phyloP scores from a whole-genome alignment of 495 filamentous ascomycete species.

The Podospora appendiculata region DNA sequence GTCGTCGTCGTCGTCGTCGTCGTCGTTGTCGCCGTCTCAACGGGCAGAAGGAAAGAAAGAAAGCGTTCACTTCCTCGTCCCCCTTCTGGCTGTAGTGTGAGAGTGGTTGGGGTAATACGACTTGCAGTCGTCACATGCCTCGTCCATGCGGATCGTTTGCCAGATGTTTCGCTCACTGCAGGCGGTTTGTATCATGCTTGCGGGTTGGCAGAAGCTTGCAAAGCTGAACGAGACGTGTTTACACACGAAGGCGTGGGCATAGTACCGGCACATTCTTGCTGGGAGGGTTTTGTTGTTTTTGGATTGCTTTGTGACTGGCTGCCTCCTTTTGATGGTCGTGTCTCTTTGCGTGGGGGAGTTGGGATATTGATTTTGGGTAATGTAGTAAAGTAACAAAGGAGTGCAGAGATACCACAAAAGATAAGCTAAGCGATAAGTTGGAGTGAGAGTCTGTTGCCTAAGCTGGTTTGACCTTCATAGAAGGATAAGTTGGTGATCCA shows the following conservation, averaged over 20 bases:
- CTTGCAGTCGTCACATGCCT: slow-evolving; percentile 20
- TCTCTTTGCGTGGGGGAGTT: neutral
- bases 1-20: neutral
- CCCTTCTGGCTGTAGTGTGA: neutral
- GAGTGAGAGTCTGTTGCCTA: too few relatives aligned
- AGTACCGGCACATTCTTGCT: slow-evolving; percentile 25
- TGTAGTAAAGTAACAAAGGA: neutral
- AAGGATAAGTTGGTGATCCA: too few relatives aligned
- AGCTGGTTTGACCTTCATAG: too few relatives aligned
- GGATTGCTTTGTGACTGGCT: neutral
- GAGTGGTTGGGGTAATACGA: neutral
- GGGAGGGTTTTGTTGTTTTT: neutral
- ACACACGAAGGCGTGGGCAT: slow-evolving; percentile 23
- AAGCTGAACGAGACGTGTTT: slow-evolving; percentile 20
- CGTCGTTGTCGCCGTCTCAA: too few relatives aligned
- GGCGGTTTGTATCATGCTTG: slow-evolving; percentile 20
- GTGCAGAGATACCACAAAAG: neutral
- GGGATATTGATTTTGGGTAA: neutral
- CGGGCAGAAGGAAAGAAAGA: too few relatives aligned
- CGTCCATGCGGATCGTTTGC: slow-evolving; percentile 21
- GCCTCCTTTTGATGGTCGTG: neutral
- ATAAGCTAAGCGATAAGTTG: neutral
- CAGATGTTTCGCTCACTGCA: slow-evolving; percentile 21
- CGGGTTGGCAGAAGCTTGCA: slow-evolving; percentile 19
- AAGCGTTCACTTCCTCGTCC: neutral